Evolutionary conservation across 208 protist species (phyloP), one percentile per base, ranked within the genome.

Genomic region (Acanthamoeba pearcei): DNA sequence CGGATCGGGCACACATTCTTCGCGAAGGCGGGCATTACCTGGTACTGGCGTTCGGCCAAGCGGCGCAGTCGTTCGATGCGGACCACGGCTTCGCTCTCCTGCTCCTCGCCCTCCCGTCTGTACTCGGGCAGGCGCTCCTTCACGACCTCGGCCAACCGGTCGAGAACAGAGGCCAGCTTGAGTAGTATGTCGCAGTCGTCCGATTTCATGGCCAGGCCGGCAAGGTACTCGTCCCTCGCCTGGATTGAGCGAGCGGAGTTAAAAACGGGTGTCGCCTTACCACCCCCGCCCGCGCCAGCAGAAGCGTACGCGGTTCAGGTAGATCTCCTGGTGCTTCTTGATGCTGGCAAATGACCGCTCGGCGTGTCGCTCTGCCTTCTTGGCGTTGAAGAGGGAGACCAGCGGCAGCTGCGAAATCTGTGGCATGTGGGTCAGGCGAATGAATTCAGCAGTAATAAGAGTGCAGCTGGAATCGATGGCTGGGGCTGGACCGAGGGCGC

Each of bases 301-400:
- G 9, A 10, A 74, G 32, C 27, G 13, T 42, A 78, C 88, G 29
- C 72, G 80, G 19, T 29, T 22, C 64, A 93, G 15, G 46, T 74
- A 93, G 32, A 32, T 35, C n/a, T 93, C 88, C 3, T 53, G 38
- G 15, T 93, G 88, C 62, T 93, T 93, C 62, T 93, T 93, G 19
- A 57, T 93, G 62, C 88, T 93, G 88, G 88, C 88, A 27, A 46
- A 93, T 4, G 88, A 35, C 1, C 88, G 80, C 19, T 93, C 88
- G 10, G 68, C 88, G 19, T 80, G 72, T 27, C 72, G 80, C 88
- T 93, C 88, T 10, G 27, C 19, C 38, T 93, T 93, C 68, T 93
- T 93, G 38, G 88, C 88, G 8, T 17, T 57, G 64, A 93, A 93
- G 66, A 93, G 70, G 9, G 88, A 93, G 3, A 93, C 88, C 66